Evolutionary conservation across 1,139 yeast genomes (phyloP).

Genomic region (Candida sanyaensis): DNA sequence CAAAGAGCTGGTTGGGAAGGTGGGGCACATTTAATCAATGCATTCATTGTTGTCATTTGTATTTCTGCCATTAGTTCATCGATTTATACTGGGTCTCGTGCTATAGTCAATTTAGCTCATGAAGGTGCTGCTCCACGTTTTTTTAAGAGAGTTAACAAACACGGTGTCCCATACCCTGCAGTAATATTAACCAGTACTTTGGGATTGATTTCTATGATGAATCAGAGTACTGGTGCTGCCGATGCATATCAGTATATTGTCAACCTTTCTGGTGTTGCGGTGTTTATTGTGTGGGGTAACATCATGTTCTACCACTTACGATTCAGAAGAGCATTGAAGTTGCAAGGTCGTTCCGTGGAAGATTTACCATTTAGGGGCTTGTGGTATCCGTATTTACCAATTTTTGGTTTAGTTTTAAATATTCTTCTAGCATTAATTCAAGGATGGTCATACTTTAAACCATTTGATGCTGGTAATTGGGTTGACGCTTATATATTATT

Average conservation of each 20-base stretch:
- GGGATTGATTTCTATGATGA: constrained; percentile 54
- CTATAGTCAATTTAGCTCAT: constrained; percentile 51
- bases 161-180: constrained; percentile 54
- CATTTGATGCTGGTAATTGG: constrained; percentile 60
- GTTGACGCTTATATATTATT: constrained; percentile 67
- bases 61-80: constrained; percentile 56
- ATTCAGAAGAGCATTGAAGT: constrained; percentile 50
- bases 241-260: constrained; percentile 55
- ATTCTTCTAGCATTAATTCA: constrained; percentile 60
- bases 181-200: constrained; percentile 48
- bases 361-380: constrained; percentile 57
- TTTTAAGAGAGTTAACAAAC: constrained; percentile 41
- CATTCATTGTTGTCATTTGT: constrained; percentile 53
- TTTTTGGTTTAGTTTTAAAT: constrained; percentile 52
- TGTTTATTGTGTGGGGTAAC: constrained; percentile 58
- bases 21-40: constrained; percentile 53
- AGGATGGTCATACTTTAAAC: constrained; percentile 67
- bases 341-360: constrained; percentile 43
- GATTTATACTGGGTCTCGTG: constrained; percentile 53
- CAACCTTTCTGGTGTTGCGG: constrained; percentile 56
- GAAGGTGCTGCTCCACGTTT: constrained; percentile 52
- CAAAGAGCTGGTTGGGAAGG: constrained; percentile 49
- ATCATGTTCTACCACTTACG: constrained; percentile 52
- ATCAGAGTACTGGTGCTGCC: constrained; percentile 54
- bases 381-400: constrained; percentile 55